These are phyloP conservation scores for Suillus lakei DNA, from an alignment of 768 basidiomycete genomes.

Conservation along the genomic window DNA sequence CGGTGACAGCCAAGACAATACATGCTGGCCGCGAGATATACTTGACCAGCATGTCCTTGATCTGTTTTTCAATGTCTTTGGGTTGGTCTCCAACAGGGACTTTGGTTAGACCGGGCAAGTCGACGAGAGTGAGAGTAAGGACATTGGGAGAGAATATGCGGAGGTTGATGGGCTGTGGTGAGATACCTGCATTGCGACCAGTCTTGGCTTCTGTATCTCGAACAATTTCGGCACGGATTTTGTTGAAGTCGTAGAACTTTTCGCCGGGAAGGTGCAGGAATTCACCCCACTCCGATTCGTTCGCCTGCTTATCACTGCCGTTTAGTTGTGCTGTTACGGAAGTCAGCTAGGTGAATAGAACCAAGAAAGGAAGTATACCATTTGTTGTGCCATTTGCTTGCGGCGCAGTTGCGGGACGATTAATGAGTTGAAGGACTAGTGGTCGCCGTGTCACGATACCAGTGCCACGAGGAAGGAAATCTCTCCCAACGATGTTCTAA, in stretches of 20 bases:
- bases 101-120: slow-evolving; percentile 94
- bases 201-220: slow-evolving; percentile 98
- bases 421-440: slow-evolving; percentile 93
- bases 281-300: slow-evolving; percentile 98
- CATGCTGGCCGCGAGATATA: slow-evolving; percentile 95
- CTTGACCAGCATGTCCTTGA: slow-evolving; percentile 94
- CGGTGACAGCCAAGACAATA: slow-evolving; percentile 95
- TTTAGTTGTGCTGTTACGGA: slow-evolving; percentile 36
- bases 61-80: slow-evolving; percentile 96
- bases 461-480: slow-evolving; percentile 98
- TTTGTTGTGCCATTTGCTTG: slow-evolving; percentile 46
- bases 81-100: slow-evolving; percentile 97
- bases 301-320: slow-evolving; percentile 73
- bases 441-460: slow-evolving; percentile 99
- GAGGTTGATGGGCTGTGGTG: slow-evolving; percentile 95
- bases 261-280: slow-evolving; percentile 96
- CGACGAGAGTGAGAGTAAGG: slow-evolving; percentile 95
- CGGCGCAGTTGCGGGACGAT: slow-evolving; percentile 64
- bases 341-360: slow-evolving; percentile 3
- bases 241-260: slow-evolving; percentile 97
- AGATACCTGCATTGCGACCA: slow-evolving; percentile 97
- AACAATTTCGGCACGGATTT: slow-evolving; percentile 95
- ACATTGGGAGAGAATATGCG: slow-evolving; percentile 98
- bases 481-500: slow-evolving; percentile 96
- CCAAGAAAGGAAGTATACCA: slow-evolving; percentile 38